These are phyloP conservation scores for Aspergillus sp. DNA, from an alignment of 2,329 filamentous ascomycete genomes.

Conservation along the genomic window DNA sequence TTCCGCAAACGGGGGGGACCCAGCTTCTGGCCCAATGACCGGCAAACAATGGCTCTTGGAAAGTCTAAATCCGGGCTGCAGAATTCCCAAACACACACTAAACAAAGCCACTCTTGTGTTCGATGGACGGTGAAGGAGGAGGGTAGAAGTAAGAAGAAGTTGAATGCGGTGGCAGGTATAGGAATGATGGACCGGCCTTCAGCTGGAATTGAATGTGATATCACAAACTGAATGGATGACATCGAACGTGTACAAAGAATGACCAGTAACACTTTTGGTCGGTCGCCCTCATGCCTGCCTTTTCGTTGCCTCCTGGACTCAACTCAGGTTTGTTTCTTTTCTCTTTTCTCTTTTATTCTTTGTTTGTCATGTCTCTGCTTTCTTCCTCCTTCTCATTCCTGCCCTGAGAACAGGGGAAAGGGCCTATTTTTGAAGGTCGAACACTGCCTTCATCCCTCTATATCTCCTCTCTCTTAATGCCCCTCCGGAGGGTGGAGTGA, in stretches of 20 bases:
- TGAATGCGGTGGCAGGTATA: constrained; percentile 10
- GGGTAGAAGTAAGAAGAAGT: not conserved
- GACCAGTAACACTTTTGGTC: not conserved
- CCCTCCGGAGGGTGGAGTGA: constrained; percentile 6
- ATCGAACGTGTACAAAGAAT: constrained; percentile 5
- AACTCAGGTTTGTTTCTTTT: too few species aligned
- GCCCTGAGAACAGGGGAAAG: constrained; percentile 16
- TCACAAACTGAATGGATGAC: constrained; percentile 1
- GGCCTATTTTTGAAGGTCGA: constrained; percentile 13
- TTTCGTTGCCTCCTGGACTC: constrained; percentile 2
- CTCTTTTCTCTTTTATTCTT: too few species aligned
- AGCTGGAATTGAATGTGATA: not conserved
- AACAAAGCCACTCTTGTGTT: not conserved
- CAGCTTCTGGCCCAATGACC: not conserved
- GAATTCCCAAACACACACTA: constrained; percentile 1
- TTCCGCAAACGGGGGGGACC: constrained; percentile 9
- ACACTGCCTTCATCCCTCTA: not conserved
- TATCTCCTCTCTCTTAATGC: not conserved
- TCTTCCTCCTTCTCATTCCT: constrained; percentile 5
- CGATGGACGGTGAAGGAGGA: too few species aligned
- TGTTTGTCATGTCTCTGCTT: not conserved
- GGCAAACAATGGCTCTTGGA: not conserved
- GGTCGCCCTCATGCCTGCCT: not conserved
- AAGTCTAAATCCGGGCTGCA: not conserved
- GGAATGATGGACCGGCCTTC: not conserved